Evolutionary conservation across 768 basidiomycete species (phyloP), one percentile per base, ranked within the genome.

Genomic region (Pholiota molesta): DNA sequence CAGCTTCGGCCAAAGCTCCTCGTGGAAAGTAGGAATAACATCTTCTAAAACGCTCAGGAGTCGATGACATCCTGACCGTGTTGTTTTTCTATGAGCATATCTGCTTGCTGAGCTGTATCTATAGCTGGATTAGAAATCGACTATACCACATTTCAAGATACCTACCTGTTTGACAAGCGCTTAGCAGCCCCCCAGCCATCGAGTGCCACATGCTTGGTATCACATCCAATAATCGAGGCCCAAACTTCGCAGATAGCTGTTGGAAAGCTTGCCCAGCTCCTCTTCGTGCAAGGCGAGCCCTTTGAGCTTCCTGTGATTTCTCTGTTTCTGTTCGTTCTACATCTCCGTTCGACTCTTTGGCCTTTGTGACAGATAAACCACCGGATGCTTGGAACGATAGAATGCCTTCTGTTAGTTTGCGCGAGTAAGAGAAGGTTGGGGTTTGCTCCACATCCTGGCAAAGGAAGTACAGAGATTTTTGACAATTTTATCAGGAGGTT

Each of bases 181-280:
- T 85, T 49, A 90, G 67, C 39, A 97, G 72, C 23, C 92, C 89
- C 23, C 89, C 89, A 14, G 87, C 88, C 87, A 97, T 94, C 5
- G 92, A 94, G 53, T 91, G 88, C 96, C 97, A 99, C 83, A 98
- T 91, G 66, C 87, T 94, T 2, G 97, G 97, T n/a, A 99, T 86
- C 35, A 85, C 81, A 0, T 88, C 83, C 37, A 99, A 77, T 31
- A 99, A 78, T 14, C 75, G 76, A 1, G 85, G 72, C 0, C 92
- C 95, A 66, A 99, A 97, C 63, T 83, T 85, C 3, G 76, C 72
- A 1, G 95, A 94, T 31, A 99, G 76, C 62, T 92, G 81, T 53
- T 85, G 79, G 61, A 99, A 92, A 0, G 96, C 95, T 21, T 91
- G 78, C 14, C 89, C 79, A 1, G 96, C 96, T 23, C 97, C 97